These are phyloP conservation scores for Carex pumila DNA, from an alignment of 176 grass and related monocot species.

Conservation along the genomic window DNA sequence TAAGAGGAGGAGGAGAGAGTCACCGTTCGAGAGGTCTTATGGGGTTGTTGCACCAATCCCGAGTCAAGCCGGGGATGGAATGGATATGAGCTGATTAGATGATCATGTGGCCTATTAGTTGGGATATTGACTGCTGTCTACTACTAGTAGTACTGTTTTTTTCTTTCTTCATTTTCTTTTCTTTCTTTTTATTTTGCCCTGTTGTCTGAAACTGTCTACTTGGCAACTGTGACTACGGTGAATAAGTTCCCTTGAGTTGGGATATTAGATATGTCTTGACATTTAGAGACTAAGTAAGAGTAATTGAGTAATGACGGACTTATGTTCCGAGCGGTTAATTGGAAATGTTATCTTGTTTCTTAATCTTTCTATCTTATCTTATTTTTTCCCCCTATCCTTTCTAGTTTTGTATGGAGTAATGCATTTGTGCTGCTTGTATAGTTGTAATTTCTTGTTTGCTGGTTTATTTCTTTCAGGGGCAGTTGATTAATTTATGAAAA, in stretches of 20 bases:
- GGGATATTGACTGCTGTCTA: conserved; percentile 23
- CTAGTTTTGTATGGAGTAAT: conserved; percentile 26
- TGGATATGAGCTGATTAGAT: conserved; percentile 87
- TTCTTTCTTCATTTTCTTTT: conserved; percentile 26
- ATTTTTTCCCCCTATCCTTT: not conserved
- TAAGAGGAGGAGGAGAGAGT: conserved; percentile 78
- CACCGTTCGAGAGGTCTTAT: conserved; percentile 88
- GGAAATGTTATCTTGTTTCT: conserved; percentile 17
- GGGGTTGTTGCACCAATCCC: conserved; percentile 57
- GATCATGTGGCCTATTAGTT: not conserved
- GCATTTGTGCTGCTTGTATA: not conserved
- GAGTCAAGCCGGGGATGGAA: conserved; percentile 87
- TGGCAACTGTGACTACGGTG: conserved; percentile 34
- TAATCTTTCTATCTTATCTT: not conserved
- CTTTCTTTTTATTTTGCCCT: conserved; percentile 27
- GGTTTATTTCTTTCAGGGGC: conserved; percentile 2
- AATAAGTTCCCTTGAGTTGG: conserved; percentile 49
- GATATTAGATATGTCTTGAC: conserved; percentile 38
- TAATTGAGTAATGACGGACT: conserved; percentile 30
- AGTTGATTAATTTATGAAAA: not conserved
- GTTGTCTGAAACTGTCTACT: conserved; percentile 19
- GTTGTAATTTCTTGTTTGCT: not conserved
- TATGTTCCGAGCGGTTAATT: conserved; percentile 18
- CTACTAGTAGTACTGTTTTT: conserved; percentile 51
- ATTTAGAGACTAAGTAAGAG: conserved; percentile 37